Evolutionary conservation across 306 rosid species (phyloP), one percentile per base, ranked within the genome.

Genomic region (Castanea mollissima): DNA sequence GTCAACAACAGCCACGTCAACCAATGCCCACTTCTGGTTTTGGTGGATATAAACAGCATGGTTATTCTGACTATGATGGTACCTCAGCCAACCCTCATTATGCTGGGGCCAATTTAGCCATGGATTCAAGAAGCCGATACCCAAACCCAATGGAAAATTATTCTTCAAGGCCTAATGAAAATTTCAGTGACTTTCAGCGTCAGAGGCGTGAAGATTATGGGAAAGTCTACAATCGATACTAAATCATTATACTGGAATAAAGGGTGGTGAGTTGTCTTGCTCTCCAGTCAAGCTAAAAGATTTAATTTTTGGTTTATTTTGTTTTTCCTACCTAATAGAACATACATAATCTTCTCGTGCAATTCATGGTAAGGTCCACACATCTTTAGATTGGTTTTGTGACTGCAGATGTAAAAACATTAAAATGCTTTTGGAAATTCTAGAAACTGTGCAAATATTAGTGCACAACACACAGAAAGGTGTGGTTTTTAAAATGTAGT

Each of bases 171-270:
- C 88, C 97, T 74, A 92, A 74, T 68, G 96, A 88, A 71, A 91
- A 85, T 87, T 93, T 89, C 69, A 86, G 97, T 34, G 98, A 93
- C 75, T 89, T 90, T 77, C 88, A 86, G 80, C 87, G 72, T 81
- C 93, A 82, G 84, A 90, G 99, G 85, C 96, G 82, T 18, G 96
- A 91, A 23, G 94, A 87, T 79, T 96, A 82, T 80, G 81, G 87
- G 56, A 96, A 91, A 85, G 80, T 94, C 67, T 93, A 87, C 93
- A 87, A 83, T 87, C 91, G 92, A 87, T 96, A 87, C 84, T 95
- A 87, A 89, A 49, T 65, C 85, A 84, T 70, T 79, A 75, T 73
- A 76, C 75, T 27, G 80, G 80, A 70, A 87, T 88, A 69, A 76
- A 78, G 80, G 29, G 76, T 71, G 99, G 99, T 96, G 92, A 93